Base-by-base conservation (phyloP, 805 yeast species). In the Nakazawaea wyomingensis region DNA sequence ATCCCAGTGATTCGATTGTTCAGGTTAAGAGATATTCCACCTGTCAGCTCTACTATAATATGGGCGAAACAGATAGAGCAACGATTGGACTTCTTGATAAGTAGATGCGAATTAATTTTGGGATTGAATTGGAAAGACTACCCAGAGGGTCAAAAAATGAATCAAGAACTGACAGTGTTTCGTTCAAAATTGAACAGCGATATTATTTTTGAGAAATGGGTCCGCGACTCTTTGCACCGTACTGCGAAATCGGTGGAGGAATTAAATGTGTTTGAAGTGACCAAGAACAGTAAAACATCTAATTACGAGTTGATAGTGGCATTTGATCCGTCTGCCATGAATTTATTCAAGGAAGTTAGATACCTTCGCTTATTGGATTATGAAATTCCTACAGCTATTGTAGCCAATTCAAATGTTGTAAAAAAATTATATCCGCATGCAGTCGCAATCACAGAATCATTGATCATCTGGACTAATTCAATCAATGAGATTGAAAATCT, bases 121-220 rank as follows among this genome's bases (percentile, higher is more conserved):
- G 85, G 89, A 0, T 54, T 66, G 14, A 77, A 78, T 6, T 83
- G 90, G 90, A 62, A 58, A 17, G 61, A 68, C 8, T 78, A 76
- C 45, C 73, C 81, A 2, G 88, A 81, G 41, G 96, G 96, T 0
- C 72, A 70, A 41, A 75, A 72, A 47, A 72, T 91, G 1, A 64
- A 72, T 9, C 57, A 65, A 1, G 85, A 78, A 46, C 68, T 76
- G 19, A 50, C 56, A 2, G 58, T 64, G 0, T 65, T 85, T 37
- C 52, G 66, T n/a, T 59, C 65, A 19, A 74, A 70, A 37, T 58
- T 80, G 9, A 66, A 81, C 38, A 54, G 77, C 0, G 59, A 68
- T 21, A 46, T 43, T 0, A 50, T 73, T 0, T 72, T 70, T 39
- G 59, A 66, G 0, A 53, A 56, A 2, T 88, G 95, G 93, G 38